Percentiles rank a stretch among this genome's conserved stretches.
Evolutionary conservation across 202 grass and related monocot species (phyloP).

Genomic region (Eragrostis tef): DNA sequence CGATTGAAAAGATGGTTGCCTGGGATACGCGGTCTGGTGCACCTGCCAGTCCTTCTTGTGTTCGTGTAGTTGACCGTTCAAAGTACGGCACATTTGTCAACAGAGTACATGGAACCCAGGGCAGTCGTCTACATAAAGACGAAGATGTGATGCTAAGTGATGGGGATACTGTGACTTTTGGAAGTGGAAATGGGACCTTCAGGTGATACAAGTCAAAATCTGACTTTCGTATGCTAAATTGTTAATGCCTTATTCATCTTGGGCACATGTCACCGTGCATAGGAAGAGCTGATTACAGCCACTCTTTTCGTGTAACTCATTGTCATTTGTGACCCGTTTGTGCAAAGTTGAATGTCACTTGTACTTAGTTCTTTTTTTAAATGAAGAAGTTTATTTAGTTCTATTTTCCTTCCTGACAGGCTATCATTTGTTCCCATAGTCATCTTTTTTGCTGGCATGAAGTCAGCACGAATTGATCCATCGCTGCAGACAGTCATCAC

Average conservation of each 20-base stretch:
- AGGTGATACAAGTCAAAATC: constrained; percentile 57
- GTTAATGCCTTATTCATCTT: constrained; percentile 10
- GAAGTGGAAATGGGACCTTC: constrained; percentile 71
- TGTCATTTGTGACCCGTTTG: not conserved
- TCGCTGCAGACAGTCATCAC: constrained; percentile 65
- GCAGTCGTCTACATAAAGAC: constrained; percentile 64
- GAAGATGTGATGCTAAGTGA: constrained; percentile 64
- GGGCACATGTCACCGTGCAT: not conserved
- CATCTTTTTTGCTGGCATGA: constrained; percentile 63
- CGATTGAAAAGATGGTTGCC: constrained; percentile 71
- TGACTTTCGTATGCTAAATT: not conserved
- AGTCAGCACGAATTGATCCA: constrained; percentile 50
- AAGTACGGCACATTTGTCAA: constrained; percentile 89
- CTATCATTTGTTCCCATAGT: constrained; percentile 74
- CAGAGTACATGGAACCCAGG: constrained; percentile 62
- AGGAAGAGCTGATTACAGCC: constrained; percentile 15
- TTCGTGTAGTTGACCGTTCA: constrained; percentile 68
- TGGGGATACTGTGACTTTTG: constrained; percentile 81
- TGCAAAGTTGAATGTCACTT: constrained; percentile 31
- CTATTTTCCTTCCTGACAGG: constrained; percentile 55
- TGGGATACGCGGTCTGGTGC: constrained; percentile 58
- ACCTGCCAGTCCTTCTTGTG: constrained; percentile 61
- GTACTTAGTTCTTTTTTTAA: constrained; percentile 26
- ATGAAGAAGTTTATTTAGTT: constrained; percentile 34
- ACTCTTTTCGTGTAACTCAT: constrained; percentile 23